Evolutionary conservation across 1,284 basidiomycete species (phyloP), one percentile per base, ranked within the genome.

Genomic region (Coriolopsis trogii): DNA sequence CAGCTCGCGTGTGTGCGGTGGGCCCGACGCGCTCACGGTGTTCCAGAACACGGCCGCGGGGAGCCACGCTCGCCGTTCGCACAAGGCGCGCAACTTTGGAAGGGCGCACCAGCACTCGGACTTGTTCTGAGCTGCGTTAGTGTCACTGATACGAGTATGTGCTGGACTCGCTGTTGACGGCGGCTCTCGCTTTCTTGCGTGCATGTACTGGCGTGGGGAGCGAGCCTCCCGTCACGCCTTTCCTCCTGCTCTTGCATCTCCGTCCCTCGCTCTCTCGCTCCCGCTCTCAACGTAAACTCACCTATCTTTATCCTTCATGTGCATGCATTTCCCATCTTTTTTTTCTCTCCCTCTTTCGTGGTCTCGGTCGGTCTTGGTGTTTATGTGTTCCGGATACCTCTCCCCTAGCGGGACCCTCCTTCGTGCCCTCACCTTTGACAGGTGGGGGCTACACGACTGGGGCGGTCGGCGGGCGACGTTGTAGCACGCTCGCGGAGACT

Each of bases 1-100:
- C 46, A 24, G 26, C 31, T 12, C 30, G 38, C 20, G 34, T 37
- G 24, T 55, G 24, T 63, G 60, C 49, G 63, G 63, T 25, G 63
- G 63, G n/a, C 55, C 55, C 25, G 61, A 55, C 51, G 58, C 60
- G 42, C 41, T 63, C 34, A 59, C 50, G 42, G 42, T 63, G 30
- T 65, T 54, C 58, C 46, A 55, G 55, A 48, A 47, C 36, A 39
- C 30, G 23, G 43, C n/a, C 33, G 46, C 29, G 18, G 18, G 16
- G 26, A 23, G 18, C 24, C 21, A 16, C n/a, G 23, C 40, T 20
- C 41, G 44, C 39, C 48, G 48, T 42, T 38, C 41, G 42, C 49
- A 48, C 43, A 59, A 55, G 55, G 58, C 58, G 46, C 52, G 55
- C 44, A 39, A 36, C 40, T 56, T 59, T 21, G 58, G 58, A 6